Percentiles rank a stretch among this genome's conserved stretches.
These are phyloP conservation scores for Cercospora citrullina DNA, from an alignment of 2,329 filamentous ascomycete genomes.

Conservation along the genomic window DNA sequence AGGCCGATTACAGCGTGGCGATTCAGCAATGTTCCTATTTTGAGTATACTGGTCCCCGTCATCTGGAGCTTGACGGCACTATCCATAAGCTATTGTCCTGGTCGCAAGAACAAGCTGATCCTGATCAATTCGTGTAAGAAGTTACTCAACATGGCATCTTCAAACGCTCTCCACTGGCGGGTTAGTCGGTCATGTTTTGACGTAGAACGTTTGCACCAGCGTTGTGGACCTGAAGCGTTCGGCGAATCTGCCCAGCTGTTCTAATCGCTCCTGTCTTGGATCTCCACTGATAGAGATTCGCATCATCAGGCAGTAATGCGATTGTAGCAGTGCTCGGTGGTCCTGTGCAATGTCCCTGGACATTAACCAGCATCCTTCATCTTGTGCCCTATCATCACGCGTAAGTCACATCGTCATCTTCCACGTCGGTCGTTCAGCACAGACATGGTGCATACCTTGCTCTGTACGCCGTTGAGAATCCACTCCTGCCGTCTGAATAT, in stretches of 20 bases:
- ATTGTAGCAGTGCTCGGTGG: neutral
- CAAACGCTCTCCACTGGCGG: neutral
- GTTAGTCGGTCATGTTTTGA: neutral
- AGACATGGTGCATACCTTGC: neutral
- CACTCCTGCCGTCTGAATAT: neutral
- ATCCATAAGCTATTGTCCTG: neutral
- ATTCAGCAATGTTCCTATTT: neutral
- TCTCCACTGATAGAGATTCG: neutral
- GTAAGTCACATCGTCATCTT: slow-evolving; percentile 5
- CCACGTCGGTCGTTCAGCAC: neutral
- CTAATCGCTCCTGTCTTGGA: neutral
- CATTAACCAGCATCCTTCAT: neutral
- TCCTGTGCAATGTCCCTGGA: slow-evolving; percentile 3
- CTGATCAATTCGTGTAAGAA: neutral
- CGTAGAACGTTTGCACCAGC: neutral
- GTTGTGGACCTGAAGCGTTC: neutral
- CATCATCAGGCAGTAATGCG: neutral
- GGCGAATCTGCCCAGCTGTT: neutral
- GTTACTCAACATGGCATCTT: neutral
- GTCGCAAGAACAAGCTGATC: neutral
- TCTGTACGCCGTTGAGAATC: neutral
- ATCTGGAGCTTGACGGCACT: neutral
- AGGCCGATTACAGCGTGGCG: neutral
- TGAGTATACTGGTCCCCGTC: neutral
- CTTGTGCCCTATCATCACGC: neutral